Evolutionary conservation across 441 rosid genomes (phyloP), one percentile per base, ranked within the genome.

Genomic region (Corymbia calophylla): DNA sequence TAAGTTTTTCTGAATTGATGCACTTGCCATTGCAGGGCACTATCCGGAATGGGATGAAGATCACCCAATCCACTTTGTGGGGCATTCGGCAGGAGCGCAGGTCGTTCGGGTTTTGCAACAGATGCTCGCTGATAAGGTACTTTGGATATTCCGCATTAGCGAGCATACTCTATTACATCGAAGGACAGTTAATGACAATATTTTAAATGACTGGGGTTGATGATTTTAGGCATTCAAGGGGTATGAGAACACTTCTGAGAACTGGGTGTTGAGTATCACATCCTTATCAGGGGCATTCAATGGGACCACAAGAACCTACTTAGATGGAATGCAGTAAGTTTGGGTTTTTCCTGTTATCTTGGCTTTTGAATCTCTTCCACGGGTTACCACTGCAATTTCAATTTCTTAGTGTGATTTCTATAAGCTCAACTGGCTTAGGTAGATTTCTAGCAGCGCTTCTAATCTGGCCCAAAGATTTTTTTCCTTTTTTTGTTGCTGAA

Each of bases 41-140:
- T 98, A 95, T 90, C 95, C 98, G 56, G 97, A 98, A 90, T 98
- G 99, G 99, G 98, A 98, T 86, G 98, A 94, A 73, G 96, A 96
- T 91, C 99, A 98, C 90, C 99, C 99, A 49, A 93, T 98, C 90
- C 99, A 97, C 92, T 96, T 98, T 90, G 97, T 97, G 73, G 99
- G 99, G 49, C 99, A 98, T 92, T 98, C 99, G 2, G 99, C 99
- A 0, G 99, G 99, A 35, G 99, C 99, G 1, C 99, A 97, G 93
- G 99, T 98, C 32, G 96, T 94, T 84, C 98, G 99, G 13, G 95
- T 97, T 77, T 90, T 98, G 95, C 99, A 98, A 95, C 98, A 98
- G 95, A 98, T 98, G 99, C 98, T 98, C 55, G 98, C 97, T 12
- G 97, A 97, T 90, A 96, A 97, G 96, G 99, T 98, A 91, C 53